Conservation (phyloP, 1,284 basidiomycete species). For the Ceratobasidium sp. region DNA sequence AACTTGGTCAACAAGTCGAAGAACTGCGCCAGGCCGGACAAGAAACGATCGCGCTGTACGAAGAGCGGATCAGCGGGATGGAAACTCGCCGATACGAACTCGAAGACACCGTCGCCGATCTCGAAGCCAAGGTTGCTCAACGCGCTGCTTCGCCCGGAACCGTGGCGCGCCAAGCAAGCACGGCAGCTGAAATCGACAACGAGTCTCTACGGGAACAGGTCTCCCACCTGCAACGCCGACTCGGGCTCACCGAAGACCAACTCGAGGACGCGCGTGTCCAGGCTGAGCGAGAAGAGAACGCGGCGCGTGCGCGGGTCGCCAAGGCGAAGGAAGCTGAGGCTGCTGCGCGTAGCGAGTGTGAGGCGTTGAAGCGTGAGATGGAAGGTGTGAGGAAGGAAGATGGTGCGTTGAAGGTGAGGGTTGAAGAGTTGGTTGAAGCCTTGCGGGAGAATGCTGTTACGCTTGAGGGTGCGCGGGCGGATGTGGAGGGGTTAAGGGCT, state of each 20-base stretch:
- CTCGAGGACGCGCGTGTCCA: slow-evolving; percentile 81
- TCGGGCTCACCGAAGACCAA: slow-evolving; percentile 83
- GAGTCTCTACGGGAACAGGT: slow-evolving; percentile 90
- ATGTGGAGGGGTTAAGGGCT: slow-evolving; percentile 85
- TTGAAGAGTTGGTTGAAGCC: slow-evolving; percentile 89
- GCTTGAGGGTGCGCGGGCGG: slow-evolving; percentile 90
- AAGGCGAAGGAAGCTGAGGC: slow-evolving; percentile 85
- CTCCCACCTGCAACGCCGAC: slow-evolving; percentile 83
- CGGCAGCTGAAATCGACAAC: slow-evolving; percentile 91
- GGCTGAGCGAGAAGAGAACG: slow-evolving; percentile 79
- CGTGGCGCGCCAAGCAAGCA: slow-evolving; percentile 62
- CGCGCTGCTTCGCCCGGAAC: slow-evolving; percentile 60
- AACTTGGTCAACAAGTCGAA: slow-evolving; percentile 78
- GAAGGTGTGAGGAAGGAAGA: slow-evolving; percentile 76
- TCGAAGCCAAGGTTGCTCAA: slow-evolving; percentile 67
- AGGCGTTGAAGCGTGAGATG: slow-evolving; percentile 71
- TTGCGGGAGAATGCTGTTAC: slow-evolving; percentile 88
- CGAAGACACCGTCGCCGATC: slow-evolving; percentile 73
- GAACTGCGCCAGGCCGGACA: slow-evolving; percentile 86
- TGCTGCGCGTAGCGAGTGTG: slow-evolving; percentile 74
- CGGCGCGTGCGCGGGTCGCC: slow-evolving; percentile 73
- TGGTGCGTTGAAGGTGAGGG: slow-evolving; percentile 69
- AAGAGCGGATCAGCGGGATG: slow-evolving; percentile 81
- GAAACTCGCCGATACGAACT: slow-evolving; percentile 83
- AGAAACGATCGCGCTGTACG: slow-evolving; percentile 94